Evolutionary conservation across 257 asterid species (phyloP).

Genomic region (Solanum gandarillasii): DNA sequence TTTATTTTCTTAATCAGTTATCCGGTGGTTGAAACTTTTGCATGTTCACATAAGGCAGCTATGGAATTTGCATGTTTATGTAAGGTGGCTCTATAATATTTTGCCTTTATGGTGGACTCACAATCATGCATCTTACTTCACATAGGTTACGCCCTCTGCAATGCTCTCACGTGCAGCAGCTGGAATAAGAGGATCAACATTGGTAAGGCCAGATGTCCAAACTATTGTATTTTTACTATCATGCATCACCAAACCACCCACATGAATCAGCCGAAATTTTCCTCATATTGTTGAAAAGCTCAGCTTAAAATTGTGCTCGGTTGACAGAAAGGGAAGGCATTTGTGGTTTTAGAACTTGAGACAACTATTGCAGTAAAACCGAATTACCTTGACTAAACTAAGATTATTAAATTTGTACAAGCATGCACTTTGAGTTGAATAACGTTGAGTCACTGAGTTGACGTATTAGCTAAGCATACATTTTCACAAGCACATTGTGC

Average conservation of each 20-base stretch:
- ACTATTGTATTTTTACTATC: not conserved
- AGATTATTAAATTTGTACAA: not conserved
- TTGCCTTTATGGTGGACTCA: not conserved
- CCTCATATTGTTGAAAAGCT: not conserved
- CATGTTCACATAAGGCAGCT: not conserved
- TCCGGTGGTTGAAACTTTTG: not conserved
- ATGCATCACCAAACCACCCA: not conserved
- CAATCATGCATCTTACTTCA: constrained; percentile 1
- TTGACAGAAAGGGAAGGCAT: not conserved
- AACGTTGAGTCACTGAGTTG: not conserved
- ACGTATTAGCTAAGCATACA: not conserved
- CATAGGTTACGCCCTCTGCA: constrained; percentile 92
- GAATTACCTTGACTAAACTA: not conserved
- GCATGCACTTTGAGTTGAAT: not conserved
- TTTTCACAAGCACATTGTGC: not conserved
- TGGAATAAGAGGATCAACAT: constrained; percentile 93
- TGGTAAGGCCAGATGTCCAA: constrained; percentile 35
- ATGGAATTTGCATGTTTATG: not conserved
- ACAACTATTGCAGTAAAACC: not conserved
- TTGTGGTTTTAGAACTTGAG: not conserved
- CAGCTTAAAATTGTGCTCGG: not conserved
- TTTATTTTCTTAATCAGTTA: not conserved
- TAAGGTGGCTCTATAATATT: not conserved
- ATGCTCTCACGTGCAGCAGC: constrained; percentile 93
- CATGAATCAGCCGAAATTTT: not conserved